Base-by-base conservation (phyloP, 208 protist species). In the Leishmania aethiopica region DNA sequence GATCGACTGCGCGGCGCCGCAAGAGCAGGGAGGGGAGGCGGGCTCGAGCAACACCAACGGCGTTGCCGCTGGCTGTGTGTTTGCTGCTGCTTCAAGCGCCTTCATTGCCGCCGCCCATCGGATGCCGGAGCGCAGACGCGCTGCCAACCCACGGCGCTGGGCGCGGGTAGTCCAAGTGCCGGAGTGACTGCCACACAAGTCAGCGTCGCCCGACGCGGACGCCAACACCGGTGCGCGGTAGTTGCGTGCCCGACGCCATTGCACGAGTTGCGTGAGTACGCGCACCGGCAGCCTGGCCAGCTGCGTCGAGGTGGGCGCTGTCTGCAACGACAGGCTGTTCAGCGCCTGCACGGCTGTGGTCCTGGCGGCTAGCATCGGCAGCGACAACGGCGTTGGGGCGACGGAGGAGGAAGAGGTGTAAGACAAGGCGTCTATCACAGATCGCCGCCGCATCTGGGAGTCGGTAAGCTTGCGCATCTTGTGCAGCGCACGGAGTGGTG, bases 181-280 rank as follows among this genome's bases (percentile, higher is more conserved):
- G 55, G 57, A 32, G 51, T 25, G 55, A 45, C 49, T 32, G n/a
- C 32, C 49, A 60, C 25, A 40, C 72, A 13, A 10, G 15, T 62
- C 32, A 2, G 47, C 47, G 40, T 60, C 57, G 37, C 40, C 25
- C 8, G 25, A 13, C 3, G 22, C 37, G 8, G 53, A 37, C 53
- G 32, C 11, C 53, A 22, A 57, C 42, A 73, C 66, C 0, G 69
- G 57, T 13, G 77, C 40, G 59, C 82, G 82, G 82, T 11, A 53
- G 32, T 32, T 62, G 37, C 59, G 77, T 17, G 70, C 1, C 40
- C 8, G 77, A 3, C 72, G 82, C 77, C 82, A 85, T 8, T 78
- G 72, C 5, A 75, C 60, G 2, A 81, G 59, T 42, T 85, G 82
- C 45, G 77, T 82, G 45, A 81, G 42, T 6, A 80, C 1, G 32